Evolutionary conservation across 2,329 filamentous ascomycete species (phyloP), one percentile per base, ranked within the genome.

Genomic region (Talaromyces sp.): DNA sequence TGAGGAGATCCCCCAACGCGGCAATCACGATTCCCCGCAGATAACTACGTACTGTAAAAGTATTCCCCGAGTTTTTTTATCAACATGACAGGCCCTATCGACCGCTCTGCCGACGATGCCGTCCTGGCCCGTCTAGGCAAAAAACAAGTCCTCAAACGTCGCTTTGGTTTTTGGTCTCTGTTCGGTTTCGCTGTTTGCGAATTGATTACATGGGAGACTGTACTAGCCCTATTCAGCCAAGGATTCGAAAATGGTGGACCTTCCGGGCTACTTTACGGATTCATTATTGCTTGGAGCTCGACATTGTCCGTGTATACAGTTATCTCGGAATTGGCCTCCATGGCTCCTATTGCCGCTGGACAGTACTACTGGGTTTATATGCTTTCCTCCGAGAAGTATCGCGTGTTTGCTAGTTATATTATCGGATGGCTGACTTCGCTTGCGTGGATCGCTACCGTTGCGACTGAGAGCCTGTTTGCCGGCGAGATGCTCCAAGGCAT

Each of bases 211-310:
- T 81, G 79, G 79, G 80, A 82, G 64, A 81, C 80, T 0, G 78
- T 81, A 10, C 73, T 81, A 4, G 78, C 79, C 3, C 70, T 81
- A 13, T 81, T 82, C 69, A 73, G 69, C 62, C 73, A 82, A 66
- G 75, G 77, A 1, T 75, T 80, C 52, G 70, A 78, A 27, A 82
- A 82, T 70, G 80, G 81, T 16, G 81, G 81, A 4, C 80, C 83
- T 13, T 78, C 81, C 1, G 83, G 83, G 4, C 73, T 83, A 7
- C 71, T 85, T 10, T 85, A 83, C 68, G 82, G 82, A 57, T 86
- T 81, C 72, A 77, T 85, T 37, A 80, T 85, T 56, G 80, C 83
- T 19, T 85, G 82, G 81, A 69, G 75, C 19, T 81, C 80, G 0
- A 85, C 81, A 0, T 69, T 86, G 62, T 81, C 76, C 0, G 76